These are phyloP conservation scores for Eucalyptus cloeziana DNA, from an alignment of 345 rosid genomes.

Conservation along the genomic window DNA sequence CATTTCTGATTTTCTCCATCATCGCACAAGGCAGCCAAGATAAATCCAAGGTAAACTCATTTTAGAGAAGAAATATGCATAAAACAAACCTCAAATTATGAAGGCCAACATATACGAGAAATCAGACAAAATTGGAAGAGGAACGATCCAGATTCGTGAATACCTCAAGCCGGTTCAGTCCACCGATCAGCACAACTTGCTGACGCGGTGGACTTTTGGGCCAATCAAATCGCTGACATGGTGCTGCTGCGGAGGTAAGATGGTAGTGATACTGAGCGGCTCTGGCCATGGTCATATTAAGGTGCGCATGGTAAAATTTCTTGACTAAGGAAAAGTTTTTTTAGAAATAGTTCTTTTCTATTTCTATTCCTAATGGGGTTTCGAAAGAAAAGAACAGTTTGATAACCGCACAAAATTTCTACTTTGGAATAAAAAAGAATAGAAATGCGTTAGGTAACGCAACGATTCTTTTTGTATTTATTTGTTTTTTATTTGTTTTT, in stretches of 20 bases:
- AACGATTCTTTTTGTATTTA: no score
- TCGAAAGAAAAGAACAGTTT: no score
- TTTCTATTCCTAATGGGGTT: no score
- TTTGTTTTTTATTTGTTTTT: no score
- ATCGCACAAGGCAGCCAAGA: background rate
- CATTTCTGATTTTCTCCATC: background rate
- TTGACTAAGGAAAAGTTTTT: no score
- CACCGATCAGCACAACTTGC: no score
- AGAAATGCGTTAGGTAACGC: no score
- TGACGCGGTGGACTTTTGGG: background rate
- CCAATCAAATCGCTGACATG: background rate
- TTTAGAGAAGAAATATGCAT: background rate
- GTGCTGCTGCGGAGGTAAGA: background rate
- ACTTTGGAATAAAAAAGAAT: no score
- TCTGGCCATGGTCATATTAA: no score
- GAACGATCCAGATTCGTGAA: background rate
- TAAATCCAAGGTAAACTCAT: background rate
- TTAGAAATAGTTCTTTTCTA: no score
- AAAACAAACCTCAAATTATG: background rate
- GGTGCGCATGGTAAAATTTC: no score
- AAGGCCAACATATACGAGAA: background rate
- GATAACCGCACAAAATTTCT: no score
- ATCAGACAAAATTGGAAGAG: background rate
- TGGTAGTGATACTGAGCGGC: background rate
- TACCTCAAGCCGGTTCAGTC: background rate